phyloP scores from a whole-genome alignment of 768 basidiomycete species.

The Rhizopogon vulgaris region DNA sequence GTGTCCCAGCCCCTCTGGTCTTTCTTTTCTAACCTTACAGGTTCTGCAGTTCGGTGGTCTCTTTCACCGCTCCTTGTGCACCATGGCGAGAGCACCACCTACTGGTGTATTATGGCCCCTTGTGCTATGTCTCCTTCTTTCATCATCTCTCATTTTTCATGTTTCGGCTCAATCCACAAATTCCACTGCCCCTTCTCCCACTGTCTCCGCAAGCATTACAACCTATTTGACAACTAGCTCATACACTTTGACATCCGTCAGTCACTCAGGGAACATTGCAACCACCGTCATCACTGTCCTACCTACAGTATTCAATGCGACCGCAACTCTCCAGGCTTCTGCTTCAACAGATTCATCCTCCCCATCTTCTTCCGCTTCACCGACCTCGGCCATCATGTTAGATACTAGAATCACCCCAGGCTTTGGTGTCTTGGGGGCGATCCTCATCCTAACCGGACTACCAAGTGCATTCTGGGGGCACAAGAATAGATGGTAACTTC shows the following conservation, averaged over 20 bases:
- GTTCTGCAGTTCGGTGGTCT: conserved; percentile 1
- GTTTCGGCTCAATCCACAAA: conserved; percentile 34
- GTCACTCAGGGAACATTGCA: conserved; percentile 41
- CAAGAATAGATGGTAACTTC: conserved; percentile 82
- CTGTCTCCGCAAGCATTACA: conserved; percentile 33
- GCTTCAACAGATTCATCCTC: conserved; percentile 43
- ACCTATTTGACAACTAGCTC: conserved; percentile 52
- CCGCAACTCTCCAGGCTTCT: conserved; percentile 44
- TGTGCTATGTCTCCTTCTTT: conserved; percentile 19
- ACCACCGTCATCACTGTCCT: conserved; percentile 48
- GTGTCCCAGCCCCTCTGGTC: background rate
- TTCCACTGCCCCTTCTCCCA: conserved; percentile 14
- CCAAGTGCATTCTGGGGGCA: conserved; percentile 90
- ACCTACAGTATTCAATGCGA: conserved; percentile 59
- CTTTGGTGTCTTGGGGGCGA: conserved; percentile 82
- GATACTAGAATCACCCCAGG: conserved; percentile 77
- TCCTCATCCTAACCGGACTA: conserved; percentile 85
- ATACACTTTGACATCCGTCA: conserved; percentile 42
- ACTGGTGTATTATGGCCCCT: background rate
- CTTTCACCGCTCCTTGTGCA: background rate
- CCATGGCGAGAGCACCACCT: conserved; percentile 10
- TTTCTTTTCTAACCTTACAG: background rate
- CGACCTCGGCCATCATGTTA: conserved; percentile 32
- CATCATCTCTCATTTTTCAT: conserved; percentile 21
- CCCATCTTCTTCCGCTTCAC: conserved; percentile 37